Evolutionary conservation across 495 filamentous ascomycete species (phyloP).

Genomic region (Xylaria scruposa): DNA sequence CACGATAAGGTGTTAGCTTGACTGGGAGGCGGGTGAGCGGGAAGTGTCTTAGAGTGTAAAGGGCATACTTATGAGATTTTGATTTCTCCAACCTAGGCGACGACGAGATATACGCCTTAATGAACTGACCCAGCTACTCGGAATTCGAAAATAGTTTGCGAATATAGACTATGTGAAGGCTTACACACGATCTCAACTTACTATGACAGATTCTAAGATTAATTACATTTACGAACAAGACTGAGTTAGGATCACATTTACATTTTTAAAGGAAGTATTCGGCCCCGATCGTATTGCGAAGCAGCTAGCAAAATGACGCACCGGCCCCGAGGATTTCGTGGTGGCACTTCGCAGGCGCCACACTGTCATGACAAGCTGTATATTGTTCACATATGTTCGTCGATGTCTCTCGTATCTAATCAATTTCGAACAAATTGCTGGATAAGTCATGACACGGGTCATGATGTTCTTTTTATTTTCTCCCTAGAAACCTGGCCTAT

Average conservation of each 20-base stretch:
- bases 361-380: too few relatives aligned
- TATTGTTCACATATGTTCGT: too few relatives aligned
- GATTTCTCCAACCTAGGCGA: neutral
- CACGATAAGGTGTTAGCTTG: neutral
- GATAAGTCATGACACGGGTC: neutral
- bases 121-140: neutral
- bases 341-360: too few relatives aligned
- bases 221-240: too few relatives aligned
- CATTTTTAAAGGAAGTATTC: too few relatives aligned
- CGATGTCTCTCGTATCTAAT: neutral
- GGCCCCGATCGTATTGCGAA: too few relatives aligned
- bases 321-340: too few relatives aligned
- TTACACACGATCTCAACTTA: neutral
- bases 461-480: neutral
- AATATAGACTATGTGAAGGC: neutral
- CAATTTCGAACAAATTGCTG: neutral
- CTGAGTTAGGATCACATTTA: too few relatives aligned
- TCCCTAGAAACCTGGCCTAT: slow-evolving; percentile 3
- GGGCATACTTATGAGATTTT: neutral
- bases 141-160: neutral
- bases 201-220: too few relatives aligned
- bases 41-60: too few relatives aligned
- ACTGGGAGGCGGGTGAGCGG: neutral
- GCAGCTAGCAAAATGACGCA: too few relatives aligned
- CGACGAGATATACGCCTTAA: neutral